These are phyloP conservation scores for Calvatia gigantea DNA, from an alignment of 768 basidiomycete species.

Conservation along the genomic window DNA sequence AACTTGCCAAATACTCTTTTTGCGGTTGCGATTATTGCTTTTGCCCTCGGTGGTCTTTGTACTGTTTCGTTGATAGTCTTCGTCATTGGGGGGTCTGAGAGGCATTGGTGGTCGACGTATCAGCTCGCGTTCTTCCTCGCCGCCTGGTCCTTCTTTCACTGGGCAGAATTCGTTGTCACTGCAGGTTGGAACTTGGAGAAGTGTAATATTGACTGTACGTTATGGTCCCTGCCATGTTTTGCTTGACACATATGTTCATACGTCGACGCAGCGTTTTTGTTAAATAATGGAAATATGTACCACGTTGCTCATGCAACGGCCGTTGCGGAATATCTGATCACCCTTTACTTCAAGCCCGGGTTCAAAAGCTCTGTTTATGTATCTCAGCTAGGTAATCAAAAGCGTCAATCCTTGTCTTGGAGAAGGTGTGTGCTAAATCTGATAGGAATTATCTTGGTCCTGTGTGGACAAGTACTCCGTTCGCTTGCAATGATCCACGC, in stretches of 20 bases:
- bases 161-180: constrained; percentile 92
- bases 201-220: constrained; percentile 89
- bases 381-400: constrained; percentile 47
- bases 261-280: constrained; percentile 71
- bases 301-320: constrained; percentile 81
- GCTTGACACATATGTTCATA: not conserved
- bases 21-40: constrained; percentile 72
- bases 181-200: constrained; percentile 95
- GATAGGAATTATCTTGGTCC: constrained; percentile 60
- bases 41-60: constrained; percentile 77
- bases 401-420: not conserved
- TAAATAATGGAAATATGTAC: constrained; percentile 87
- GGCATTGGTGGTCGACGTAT: constrained; percentile 62
- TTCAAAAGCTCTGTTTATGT: constrained; percentile 59
- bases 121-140: constrained; percentile 83
- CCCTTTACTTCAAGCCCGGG: constrained; percentile 61
- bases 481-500: constrained; percentile 97
- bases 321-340: constrained; percentile 74
- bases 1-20: constrained; percentile 89
- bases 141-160: constrained; percentile 86
- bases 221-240: not conserved
- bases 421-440: not conserved
- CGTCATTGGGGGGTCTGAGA: constrained; percentile 38
- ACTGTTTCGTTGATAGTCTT: constrained; percentile 53
- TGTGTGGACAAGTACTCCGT: constrained; percentile 74